Base-by-base conservation (phyloP, 495 filamentous ascomycete genomes). In the Neurospora sp. region DNA sequence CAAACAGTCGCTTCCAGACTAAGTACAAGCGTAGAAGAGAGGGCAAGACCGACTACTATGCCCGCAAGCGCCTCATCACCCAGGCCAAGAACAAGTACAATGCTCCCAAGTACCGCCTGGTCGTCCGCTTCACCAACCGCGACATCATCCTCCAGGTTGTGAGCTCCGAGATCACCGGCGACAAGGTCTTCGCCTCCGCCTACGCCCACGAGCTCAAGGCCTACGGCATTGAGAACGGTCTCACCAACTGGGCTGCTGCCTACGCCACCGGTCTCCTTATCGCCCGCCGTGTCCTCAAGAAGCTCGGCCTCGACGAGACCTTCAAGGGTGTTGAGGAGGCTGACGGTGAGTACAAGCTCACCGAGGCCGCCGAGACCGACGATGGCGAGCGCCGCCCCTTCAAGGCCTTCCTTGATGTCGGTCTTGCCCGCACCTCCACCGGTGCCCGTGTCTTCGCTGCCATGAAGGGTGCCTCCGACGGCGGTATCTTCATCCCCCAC, bases 21-120 rank as follows among this genome's bases (percentile, higher is more conserved):
- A 99, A 99, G 91, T 99, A 98, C 92, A 95, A 93, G 87, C 94
- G 96, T 84, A 91, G 96, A 83, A 91, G 96, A 76, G 83, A 90
- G 84, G 96, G 96, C 84, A 99, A 98, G 92, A 99, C 96, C 86
- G 96, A 99, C 84, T 99, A 99, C 93, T 98, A 97, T 85, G 96
- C 96, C 82, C 96, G 96, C 87, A 97, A 98, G 91, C 92, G 96
- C 81, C 89, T 99, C 86, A 96, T 97, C 90, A 94, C 93, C 86
- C 96, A 99, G 89, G 96, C 96, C 85, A 99, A 98, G 94, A 98
- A 98, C 93, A 98, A 98, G 90, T 99, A 98, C 92, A 96, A 94
- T 85, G 92, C 95, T 69, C 95, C 96, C 84, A 99, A 99, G 89
- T 98, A 99, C 91, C 92, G 96, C 82, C 92, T 99, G 82, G 96